Conservation (phyloP, 257 asterid species). For the Solanum clarkiae region DNA sequence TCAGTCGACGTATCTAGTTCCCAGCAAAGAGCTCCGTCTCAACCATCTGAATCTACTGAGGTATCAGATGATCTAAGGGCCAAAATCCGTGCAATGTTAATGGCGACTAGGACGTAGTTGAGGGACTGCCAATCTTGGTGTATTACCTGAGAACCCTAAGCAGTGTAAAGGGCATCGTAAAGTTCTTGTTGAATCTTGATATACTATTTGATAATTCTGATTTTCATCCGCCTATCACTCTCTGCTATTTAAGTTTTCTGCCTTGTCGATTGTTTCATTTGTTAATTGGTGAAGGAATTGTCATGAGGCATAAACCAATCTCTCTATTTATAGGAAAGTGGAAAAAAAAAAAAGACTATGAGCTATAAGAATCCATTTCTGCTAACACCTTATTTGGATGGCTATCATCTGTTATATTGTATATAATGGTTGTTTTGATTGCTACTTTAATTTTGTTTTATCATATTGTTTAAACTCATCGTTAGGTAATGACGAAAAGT, state of each 20-base stretch:
- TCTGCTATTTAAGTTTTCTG: not conserved
- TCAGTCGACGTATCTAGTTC: constrained; percentile 13
- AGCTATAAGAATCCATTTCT: no score
- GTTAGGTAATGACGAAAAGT: no score
- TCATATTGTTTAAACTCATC: no score
- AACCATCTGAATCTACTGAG: constrained; percentile 29
- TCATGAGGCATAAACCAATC: not conserved
- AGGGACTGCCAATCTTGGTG: no score
- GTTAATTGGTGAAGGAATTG: not conserved
- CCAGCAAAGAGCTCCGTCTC: constrained; percentile 29
- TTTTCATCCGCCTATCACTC: not conserved
- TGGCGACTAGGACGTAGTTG: constrained; percentile 16
- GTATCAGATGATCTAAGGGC: constrained; percentile 79
- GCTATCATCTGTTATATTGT: no score
- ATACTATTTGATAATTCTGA: not conserved
- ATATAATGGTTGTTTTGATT: no score
- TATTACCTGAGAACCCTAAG: not conserved
- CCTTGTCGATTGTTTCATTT: not conserved
- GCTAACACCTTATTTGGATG: no score
- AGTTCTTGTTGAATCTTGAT: not conserved
- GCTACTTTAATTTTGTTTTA: no score
- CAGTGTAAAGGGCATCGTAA: not conserved
- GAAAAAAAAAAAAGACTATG: no score
- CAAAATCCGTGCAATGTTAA: constrained; percentile 52
- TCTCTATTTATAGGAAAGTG: not conserved